Conservation (phyloP, 108 stramenopile genomes). For the Nitzschia putrida region DNA sequence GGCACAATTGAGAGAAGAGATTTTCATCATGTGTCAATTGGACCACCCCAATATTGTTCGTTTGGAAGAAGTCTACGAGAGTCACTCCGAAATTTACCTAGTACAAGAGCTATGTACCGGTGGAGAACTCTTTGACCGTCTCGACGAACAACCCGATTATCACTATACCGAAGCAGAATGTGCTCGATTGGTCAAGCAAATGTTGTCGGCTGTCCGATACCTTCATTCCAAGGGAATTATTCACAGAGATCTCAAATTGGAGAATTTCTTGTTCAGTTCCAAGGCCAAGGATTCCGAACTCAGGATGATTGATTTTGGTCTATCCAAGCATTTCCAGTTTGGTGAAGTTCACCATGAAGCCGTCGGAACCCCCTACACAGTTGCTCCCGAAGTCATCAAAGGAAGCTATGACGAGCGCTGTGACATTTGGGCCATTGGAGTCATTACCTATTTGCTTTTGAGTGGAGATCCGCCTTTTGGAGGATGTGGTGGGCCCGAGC, state of each 20-base stretch:
- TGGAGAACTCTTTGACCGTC: constrained; percentile 91
- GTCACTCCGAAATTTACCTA: constrained; percentile 76
- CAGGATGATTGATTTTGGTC: constrained; percentile 92
- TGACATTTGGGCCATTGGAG: constrained; percentile 83
- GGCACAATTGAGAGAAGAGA: constrained; percentile 76
- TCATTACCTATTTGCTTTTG: constrained; percentile 75
- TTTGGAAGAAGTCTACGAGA: constrained; percentile 75
- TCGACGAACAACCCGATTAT: constrained; percentile 81
- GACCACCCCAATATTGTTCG: constrained; percentile 84
- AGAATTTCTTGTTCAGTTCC: constrained; percentile 88
- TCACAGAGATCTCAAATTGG: constrained; percentile 86
- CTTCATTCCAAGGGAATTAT: constrained; percentile 87
- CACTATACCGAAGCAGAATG: constrained; percentile 82
- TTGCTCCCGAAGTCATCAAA: constrained; percentile 80
- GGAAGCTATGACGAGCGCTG: constrained; percentile 80
- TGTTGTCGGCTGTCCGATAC: constrained; percentile 84
- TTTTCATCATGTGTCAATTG: constrained; percentile 85
- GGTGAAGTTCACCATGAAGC: constrained; percentile 84
- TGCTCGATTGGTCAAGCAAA: constrained; percentile 81
- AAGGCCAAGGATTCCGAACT: constrained; percentile 60
- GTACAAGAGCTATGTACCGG: constrained; percentile 91
- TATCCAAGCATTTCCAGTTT: constrained; percentile 85
- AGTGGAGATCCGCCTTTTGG: constrained; percentile 83
- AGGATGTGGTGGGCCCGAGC: constrained; percentile 78
- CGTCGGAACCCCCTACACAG: constrained; percentile 83